Evolutionary conservation across 208 protist species (phyloP).

Genomic region (Crithidia acanthocephali): DNA sequence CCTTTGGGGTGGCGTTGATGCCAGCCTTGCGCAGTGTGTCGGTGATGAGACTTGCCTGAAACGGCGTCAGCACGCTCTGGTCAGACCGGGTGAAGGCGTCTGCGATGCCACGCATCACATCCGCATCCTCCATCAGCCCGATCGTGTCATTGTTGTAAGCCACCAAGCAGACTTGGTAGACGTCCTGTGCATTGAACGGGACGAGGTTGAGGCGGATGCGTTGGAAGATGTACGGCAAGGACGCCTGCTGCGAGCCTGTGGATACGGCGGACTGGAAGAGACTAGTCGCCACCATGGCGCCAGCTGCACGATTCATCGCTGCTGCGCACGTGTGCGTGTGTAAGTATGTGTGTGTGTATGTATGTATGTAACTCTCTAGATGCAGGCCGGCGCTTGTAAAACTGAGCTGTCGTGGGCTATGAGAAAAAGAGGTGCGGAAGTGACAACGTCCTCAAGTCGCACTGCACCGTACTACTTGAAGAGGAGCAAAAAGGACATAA

Average conservation of each 20-base stretch:
- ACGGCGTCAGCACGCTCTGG: constrained; percentile 82
- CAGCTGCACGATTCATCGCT: constrained; percentile 20
- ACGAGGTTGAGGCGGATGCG: constrained; percentile 70
- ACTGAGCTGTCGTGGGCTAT: no score
- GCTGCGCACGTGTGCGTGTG: no score
- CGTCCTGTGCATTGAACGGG: constrained; percentile 81
- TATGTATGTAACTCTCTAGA: no score
- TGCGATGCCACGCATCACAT: constrained; percentile 87
- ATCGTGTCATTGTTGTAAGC: constrained; percentile 73
- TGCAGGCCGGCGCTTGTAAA: no score
- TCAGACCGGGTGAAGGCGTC: constrained; percentile 71
- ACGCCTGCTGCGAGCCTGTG: constrained; percentile 18
- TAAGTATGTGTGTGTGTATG: no score
- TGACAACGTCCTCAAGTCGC: no score
- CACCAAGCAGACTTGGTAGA: constrained; percentile 81
- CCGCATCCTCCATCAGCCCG: constrained; percentile 66
- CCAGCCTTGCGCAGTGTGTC: constrained; percentile 80
- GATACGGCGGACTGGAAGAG: constrained; percentile 25
- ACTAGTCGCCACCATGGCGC: constrained; percentile 10
- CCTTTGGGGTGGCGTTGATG: constrained; percentile 59
- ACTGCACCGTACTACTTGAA: no score
- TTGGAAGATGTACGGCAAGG: constrained; percentile 60
- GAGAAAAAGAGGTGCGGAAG: no score
- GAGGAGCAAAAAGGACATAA: no score
- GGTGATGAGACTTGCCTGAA: constrained; percentile 75